phyloP scores from a whole-genome alignment of 1,284 basidiomycete genomes.

The Rhodotorula sp. region DNA sequence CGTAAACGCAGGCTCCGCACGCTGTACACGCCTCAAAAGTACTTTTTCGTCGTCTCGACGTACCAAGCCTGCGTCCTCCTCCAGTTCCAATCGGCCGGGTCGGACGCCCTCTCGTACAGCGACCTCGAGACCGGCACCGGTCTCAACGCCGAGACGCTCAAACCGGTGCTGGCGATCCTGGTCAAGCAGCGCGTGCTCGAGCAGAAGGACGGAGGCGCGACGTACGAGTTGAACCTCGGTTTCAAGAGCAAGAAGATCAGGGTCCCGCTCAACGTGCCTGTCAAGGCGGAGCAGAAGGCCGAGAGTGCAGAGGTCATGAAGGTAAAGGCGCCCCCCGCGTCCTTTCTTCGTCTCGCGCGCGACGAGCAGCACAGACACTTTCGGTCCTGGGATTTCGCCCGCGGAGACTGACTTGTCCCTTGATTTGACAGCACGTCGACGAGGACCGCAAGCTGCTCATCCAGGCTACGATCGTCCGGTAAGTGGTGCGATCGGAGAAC shows the following conservation, averaged over 20 bases:
- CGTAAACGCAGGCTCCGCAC: conserved; percentile 62
- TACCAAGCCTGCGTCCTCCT: conserved; percentile 94
- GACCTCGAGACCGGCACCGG: conserved; percentile 81
- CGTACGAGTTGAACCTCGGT: conserved; percentile 86
- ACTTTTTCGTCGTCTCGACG: conserved; percentile 90
- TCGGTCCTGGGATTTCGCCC: neutral
- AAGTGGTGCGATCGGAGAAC: conserved; percentile 44
- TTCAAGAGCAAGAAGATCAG: conserved; percentile 98
- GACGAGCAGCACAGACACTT: neutral
- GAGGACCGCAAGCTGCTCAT: conserved; percentile 97
- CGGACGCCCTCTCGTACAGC: conserved; percentile 72
- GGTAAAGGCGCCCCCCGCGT: conserved; percentile 53
- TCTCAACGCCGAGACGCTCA: conserved; percentile 78
- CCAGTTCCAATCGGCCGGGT: conserved; percentile 80
- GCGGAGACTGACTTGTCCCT: neutral
- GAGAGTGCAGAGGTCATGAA: conserved; percentile 89
- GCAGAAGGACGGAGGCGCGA: conserved; percentile 66
- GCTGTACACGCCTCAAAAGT: conserved; percentile 87
- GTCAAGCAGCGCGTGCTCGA: conserved; percentile 87
- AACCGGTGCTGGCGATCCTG: conserved; percentile 76
- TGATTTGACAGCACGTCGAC: conserved; percentile 61
- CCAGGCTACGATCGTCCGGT: conserved; percentile 96
- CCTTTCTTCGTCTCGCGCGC: neutral
- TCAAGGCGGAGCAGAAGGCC: conserved; percentile 91
- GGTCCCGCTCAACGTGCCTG: conserved; percentile 88